phyloP scores from a whole-genome alignment of 441 rosid genomes.

The Gossypium davidsonii region DNA sequence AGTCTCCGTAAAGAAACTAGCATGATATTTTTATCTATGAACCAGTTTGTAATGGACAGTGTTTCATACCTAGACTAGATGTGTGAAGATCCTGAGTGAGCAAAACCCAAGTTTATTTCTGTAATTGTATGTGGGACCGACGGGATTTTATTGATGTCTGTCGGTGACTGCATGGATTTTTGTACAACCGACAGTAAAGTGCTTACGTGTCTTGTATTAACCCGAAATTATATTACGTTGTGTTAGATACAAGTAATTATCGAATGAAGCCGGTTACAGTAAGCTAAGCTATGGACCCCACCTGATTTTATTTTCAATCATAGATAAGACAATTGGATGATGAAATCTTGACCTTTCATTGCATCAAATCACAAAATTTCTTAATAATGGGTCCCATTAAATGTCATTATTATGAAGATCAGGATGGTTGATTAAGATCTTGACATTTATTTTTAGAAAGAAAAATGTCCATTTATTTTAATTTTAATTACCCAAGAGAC shows the following conservation, averaged over 20 bases:
- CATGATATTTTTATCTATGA: no score
- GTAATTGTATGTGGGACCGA: neutral
- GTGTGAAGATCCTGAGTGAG: neutral
- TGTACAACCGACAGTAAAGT: neutral
- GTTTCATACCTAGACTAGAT: no score
- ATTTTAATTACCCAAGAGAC: no score
- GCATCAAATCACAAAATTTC: neutral
- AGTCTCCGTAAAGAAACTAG: no score
- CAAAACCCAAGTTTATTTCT: neutral
- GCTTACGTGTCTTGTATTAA: neutral
- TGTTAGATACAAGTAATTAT: neutral
- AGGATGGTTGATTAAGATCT: neutral
- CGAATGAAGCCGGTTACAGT: neutral
- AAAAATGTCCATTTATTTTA: neutral
- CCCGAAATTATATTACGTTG: neutral
- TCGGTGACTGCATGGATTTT: slow-evolving; percentile 7
- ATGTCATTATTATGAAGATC: neutral
- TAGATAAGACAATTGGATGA: neutral
- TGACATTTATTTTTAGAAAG: neutral
- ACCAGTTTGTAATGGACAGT: no score
- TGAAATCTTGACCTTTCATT: neutral
- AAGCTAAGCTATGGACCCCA: neutral
- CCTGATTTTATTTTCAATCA: neutral
- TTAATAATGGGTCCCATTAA: neutral
- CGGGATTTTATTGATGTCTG: neutral